Evolutionary conservation across 2,329 filamentous ascomycete species (phyloP), one percentile per base, ranked within the genome.

Genomic region (Westerdykella sp.): DNA sequence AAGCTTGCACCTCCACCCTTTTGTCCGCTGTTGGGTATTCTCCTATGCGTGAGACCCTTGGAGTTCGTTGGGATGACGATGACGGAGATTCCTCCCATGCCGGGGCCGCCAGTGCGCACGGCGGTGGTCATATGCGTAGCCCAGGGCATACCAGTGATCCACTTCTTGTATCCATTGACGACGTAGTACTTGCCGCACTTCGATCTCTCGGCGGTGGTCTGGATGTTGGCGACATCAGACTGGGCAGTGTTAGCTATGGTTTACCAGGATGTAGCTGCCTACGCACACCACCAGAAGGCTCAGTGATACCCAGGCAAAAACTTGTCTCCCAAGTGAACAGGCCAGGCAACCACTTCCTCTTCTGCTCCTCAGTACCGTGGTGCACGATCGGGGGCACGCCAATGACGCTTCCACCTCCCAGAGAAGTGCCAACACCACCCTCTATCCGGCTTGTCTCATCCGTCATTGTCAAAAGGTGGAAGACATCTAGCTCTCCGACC

Each of bases 181-280:
- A 82, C 55, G 52, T 83, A 85, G 67, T 83, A 76, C 63, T 84
- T 82, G 37, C 85, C 85, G 59, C 89, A 85, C 1, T 80, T 69
- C 0, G 84, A 87, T 72, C 88, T 87, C 53, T 76, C 76, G 0
- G 82, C 82, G 0, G 77, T 83, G 3, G 81, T 83, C 40, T 72
- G 70, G 36, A 85, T 74, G 49, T 76, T 77, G 1, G 79, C 80
- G 3, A 85, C 80, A 55, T 85, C 82, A 1, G 79, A 83, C 56
- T 63, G 28, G 1, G 18, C 7, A 5, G 14, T 31, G 39, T 47
- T 23, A 48, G 43, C 41, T 25, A 2, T 25, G 12, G 28, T 28
- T 28, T 28, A 28, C 9, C 25, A 10, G 4, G 25, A 12, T 3
- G 11, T 10, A 13, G 15, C 7, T 12, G 16, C 6, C 12, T 3